phyloP scores from a whole-genome alignment of 176 grass and related monocot species.

The Musa beccarii region DNA sequence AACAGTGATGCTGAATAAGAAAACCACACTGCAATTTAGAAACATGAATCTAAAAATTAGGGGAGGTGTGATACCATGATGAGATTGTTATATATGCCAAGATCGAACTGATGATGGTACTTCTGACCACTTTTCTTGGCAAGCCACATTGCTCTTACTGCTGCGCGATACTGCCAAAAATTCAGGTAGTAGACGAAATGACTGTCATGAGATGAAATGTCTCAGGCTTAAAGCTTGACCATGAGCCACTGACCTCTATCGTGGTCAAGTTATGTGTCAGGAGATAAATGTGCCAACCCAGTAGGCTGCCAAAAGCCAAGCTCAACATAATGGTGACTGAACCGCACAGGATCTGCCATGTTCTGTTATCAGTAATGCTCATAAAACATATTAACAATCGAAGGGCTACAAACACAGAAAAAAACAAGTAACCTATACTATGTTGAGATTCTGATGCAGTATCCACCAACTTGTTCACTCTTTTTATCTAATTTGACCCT shows the following conservation, averaged over 20 bases:
- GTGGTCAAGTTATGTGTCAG: constrained; percentile 82
- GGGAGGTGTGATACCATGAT: constrained; percentile 34
- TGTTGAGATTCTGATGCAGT: not conserved
- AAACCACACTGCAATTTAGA: not conserved
- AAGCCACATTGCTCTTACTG: constrained; percentile 76
- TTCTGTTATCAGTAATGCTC: not conserved
- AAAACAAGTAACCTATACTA: not conserved
- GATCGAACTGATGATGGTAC: constrained; percentile 71
- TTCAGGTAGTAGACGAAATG: constrained; percentile 8
- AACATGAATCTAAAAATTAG: not conserved
- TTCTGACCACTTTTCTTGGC: constrained; percentile 88
- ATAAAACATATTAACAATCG: not conserved
- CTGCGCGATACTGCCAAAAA: constrained; percentile 44
- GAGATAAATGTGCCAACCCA: constrained; percentile 94
- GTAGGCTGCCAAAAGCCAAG: constrained; percentile 62
- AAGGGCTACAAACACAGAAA: not conserved
- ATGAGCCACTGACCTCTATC: constrained; percentile 55
- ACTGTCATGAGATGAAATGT: constrained; percentile 5
- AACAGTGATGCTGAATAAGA: constrained; percentile 6
- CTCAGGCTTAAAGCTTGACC: not conserved
- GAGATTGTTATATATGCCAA: constrained; percentile 69
- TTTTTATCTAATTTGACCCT: too few species aligned
- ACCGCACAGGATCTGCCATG: constrained; percentile 53
- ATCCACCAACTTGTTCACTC: not conserved
- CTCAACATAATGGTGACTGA: constrained; percentile 48